Evolutionary conservation across 768 basidiomycete genomes (phyloP), one percentile per base, ranked within the genome.

Genomic region (Tylopilus sp.): DNA sequence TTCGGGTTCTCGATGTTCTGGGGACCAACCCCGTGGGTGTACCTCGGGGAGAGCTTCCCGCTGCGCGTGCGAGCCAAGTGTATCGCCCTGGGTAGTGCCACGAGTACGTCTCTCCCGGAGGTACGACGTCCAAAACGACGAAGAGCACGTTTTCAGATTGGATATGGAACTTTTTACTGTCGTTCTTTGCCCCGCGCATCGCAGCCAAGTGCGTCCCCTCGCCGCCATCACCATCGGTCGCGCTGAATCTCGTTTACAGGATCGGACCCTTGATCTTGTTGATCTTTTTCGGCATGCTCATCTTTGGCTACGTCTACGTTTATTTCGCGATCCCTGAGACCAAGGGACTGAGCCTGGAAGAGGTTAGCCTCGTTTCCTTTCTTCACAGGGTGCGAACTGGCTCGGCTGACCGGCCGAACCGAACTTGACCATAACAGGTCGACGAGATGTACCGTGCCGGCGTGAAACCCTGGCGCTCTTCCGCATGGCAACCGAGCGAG

Each of bases 241-340:
- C n/a, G n/a, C n/a, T n/a, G n/a, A n/a, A n/a, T n/a, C n/a, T n/a
- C n/a, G n/a, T n/a, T n/a, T n/a, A 17, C 54, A 80, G 82, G 49
- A 88, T 87, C 55, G 86, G 87, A 6, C 86, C 87, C 5, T 71
- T 87, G 53, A 89, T 89, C 63, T 69, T 88, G n/a, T 63, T 89
- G 55, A 85, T 90, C 63, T 89, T 90, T 78, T 86, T 83, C 64
- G 85, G 86, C 42, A 82, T 86, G 81, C 74, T 89, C 12, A 56
- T 82, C 17, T 83, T 87, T 63, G 88, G 86, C 37, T 86, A 78
- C 64, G 71, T 79, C 55, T 92, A 86, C 66, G 87, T 89, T n/a
- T 88, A 84, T 67, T 67, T 91, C 52, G 82, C 84, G 64, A 84
- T 92, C 46, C 89, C 88, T 19, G 90, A 92, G 74, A 89, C 88